Base-by-base conservation (phyloP, 345 rosid species). In the Euphorbia pulcherrima region DNA sequence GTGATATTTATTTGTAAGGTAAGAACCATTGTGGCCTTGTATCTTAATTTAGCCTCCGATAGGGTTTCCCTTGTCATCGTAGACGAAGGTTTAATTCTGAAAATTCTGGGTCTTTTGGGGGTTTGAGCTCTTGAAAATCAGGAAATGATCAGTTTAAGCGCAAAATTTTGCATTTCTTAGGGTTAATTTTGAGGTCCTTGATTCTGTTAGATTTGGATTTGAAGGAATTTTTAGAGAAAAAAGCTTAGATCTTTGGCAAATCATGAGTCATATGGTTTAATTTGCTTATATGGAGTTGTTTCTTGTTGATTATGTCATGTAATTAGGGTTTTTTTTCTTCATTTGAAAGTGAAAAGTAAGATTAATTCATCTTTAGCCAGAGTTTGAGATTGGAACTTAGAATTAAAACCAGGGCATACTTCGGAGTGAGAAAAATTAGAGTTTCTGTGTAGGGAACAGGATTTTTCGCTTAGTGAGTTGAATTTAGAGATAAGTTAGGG, bases 1-100 rank as follows among this genome's bases (percentile, higher is more conserved):
- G 59, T 47, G 40, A 41, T 17, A 41, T 53, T 35, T 59, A 9
- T 51, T 66, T 65, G n/a, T 27, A 21, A 71, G 79, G 72, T 75
- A 65, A 67, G 58, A 41, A 10, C 46, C 28, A 40, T 53, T 35
- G n/a, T n/a, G 65, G 30, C 21, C 54, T 51, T 59, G 5, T 40
- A 56, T 69, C 66, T 30, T 28, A 46, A 28, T 58, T 65, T 39
- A 41, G 65, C 37, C 33, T 60, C 20, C 1, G 16, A 21, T 33
- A 21, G 33, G 65, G 24, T 63, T 29, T 41, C 3, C 3, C 1
- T 44, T 33, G 30, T 40, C 44, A 13, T 35, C 16, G 27, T 50
- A 18, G 33, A 21, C 23, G 10, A 21, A 30, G 10, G 28, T 9
- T 33, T 26, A 70, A 29, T 64, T 24, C 1, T 52, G 65, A 44